phyloP scores from a whole-genome alignment of 2,329 filamentous ascomycete genomes.

The Cercospora beticola region DNA sequence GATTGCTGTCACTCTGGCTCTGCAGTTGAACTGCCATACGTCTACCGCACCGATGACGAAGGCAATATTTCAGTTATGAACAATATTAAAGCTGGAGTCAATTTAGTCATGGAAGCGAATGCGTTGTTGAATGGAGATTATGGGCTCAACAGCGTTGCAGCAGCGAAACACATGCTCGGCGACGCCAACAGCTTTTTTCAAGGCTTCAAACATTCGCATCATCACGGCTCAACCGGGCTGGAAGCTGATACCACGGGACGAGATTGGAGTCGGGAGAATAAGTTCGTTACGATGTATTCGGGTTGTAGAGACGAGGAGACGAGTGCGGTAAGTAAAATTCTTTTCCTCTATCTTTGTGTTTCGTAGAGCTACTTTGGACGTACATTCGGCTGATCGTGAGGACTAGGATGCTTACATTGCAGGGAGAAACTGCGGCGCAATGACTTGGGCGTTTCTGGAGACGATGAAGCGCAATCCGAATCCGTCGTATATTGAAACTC shows the following conservation, averaged over 20 bases:
- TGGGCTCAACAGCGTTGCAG: constrained; percentile 8
- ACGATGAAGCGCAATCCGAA: constrained; percentile 41
- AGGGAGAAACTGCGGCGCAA: constrained; percentile 47
- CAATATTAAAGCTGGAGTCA: constrained; percentile 54
- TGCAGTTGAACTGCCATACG: constrained; percentile 58
- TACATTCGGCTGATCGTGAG: constrained; percentile 6
- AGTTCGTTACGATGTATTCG: constrained; percentile 53
- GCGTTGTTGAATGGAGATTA: constrained; percentile 51
- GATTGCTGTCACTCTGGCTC: constrained; percentile 64
- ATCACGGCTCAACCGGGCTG: constrained; percentile 18
- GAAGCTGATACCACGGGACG: constrained; percentile 41
- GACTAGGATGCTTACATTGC: constrained; percentile 42
- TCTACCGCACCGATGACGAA: constrained; percentile 57
- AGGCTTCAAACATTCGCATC: constrained; percentile 46
- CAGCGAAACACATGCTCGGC: constrained; percentile 53
- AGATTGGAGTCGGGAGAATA: constrained; percentile 45
- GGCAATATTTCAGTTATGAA: constrained; percentile 58
- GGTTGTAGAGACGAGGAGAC: constrained; percentile 55
- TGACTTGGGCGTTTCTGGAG: constrained; percentile 52
- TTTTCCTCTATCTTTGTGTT: too few relatives aligned
- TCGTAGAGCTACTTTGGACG: neutral
- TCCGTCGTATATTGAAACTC: constrained; percentile 42
- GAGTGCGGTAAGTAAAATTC: neutral
- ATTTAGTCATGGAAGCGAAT: constrained; percentile 52
- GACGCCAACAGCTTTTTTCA: constrained; percentile 57